Evolutionary conservation across 2,329 filamentous ascomycete species (phyloP), one percentile per base, ranked within the genome.

Genomic region (Didymella segeticola): DNA sequence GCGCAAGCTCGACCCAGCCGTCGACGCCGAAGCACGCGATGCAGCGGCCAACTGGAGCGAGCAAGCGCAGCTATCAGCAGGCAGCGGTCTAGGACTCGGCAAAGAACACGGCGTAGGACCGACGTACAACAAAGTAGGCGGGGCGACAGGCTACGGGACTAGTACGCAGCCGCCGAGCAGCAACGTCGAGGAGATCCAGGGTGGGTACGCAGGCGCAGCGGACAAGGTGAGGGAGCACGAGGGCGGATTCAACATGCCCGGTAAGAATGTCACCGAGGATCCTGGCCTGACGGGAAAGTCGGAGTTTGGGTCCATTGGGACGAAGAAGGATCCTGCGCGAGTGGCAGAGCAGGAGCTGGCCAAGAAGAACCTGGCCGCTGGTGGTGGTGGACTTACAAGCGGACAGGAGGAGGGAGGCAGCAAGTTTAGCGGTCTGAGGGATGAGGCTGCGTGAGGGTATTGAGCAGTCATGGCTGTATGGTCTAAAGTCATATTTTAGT

Each of bases 251-350:
- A 79, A 79, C 68, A 81, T 82, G 5, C 79, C 83, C 58, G 83
- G 83, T 12, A 74, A 70, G 51, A 82, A 83, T 61, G 59, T 85
- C 46, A 77, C 64, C 1, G 81, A 84, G 57, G 80, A 79, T 20
- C 30, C 43, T 1, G 47, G 64, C 10, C 29, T 71, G 12, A 49
- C 55, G 12, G 68, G 67, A 0, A 61, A 68, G 43, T 58, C 30
- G 1, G 59, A 59, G 49, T 64, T 66, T 57, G 62, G 56, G 1
- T 79, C 83, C 20, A 81, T 86, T 55, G 84, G 84, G 2, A 76
- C 76, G 2, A 70, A 80, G 57, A 77, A 84, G 33, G 85, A 87
- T 61, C 84, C 85, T 3, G 80, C 79, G 2, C 74, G 83, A 25
- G 62, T 72, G 15, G 83, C 82, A 6, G 68, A 81, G 68, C 47